These are phyloP conservation scores for Cercospora zeae-maydis DNA, from an alignment of 2,329 filamentous ascomycete genomes.

Conservation along the genomic window DNA sequence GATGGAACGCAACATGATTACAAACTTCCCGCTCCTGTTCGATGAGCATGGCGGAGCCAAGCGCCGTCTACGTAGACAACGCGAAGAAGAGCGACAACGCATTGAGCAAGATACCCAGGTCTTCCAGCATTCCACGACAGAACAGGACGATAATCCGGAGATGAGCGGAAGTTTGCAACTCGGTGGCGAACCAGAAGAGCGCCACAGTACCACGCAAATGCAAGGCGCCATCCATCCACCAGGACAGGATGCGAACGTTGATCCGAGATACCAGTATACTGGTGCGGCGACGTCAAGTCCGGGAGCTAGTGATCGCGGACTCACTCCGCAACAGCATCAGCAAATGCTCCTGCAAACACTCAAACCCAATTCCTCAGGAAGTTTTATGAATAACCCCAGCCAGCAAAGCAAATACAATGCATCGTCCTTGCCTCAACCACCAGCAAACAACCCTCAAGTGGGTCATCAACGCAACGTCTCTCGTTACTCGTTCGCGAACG, in stretches of 20 bases:
- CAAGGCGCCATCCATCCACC: slow-evolving; percentile 68
- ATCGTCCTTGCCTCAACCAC: slow-evolving; percentile 14
- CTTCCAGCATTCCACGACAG: slow-evolving; percentile 47
- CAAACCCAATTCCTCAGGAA: slow-evolving; percentile 42
- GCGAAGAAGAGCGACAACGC: slow-evolving; percentile 57
- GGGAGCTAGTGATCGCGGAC: slow-evolving; percentile 64
- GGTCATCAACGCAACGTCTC: slow-evolving; percentile 80
- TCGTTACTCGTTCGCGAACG: slow-evolving; percentile 82
- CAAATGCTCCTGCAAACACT: slow-evolving; percentile 61
- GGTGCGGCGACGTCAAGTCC: slow-evolving; percentile 47
- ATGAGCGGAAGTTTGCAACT: slow-evolving; percentile 77
- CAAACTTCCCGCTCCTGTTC: slow-evolving; percentile 71
- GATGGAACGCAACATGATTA: slow-evolving; percentile 52
- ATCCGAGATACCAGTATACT: slow-evolving; percentile 33
- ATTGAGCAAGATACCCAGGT: slow-evolving; percentile 52
- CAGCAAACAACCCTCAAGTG: slow-evolving; percentile 25
- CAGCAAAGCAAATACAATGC: slow-evolving; percentile 48
- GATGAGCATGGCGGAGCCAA: slow-evolving; percentile 79
- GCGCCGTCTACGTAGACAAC: slow-evolving; percentile 65
- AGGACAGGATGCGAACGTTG: slow-evolving; percentile 29
- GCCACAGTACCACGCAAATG: slow-evolving; percentile 53
- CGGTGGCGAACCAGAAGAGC: slow-evolving; percentile 87
- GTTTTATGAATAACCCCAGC: slow-evolving; percentile 45
- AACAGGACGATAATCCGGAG: slow-evolving; percentile 71
- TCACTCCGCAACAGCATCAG: slow-evolving; percentile 78